phyloP scores from a whole-genome alignment of 805 yeast species.

The Yarrowia sp. region DNA sequence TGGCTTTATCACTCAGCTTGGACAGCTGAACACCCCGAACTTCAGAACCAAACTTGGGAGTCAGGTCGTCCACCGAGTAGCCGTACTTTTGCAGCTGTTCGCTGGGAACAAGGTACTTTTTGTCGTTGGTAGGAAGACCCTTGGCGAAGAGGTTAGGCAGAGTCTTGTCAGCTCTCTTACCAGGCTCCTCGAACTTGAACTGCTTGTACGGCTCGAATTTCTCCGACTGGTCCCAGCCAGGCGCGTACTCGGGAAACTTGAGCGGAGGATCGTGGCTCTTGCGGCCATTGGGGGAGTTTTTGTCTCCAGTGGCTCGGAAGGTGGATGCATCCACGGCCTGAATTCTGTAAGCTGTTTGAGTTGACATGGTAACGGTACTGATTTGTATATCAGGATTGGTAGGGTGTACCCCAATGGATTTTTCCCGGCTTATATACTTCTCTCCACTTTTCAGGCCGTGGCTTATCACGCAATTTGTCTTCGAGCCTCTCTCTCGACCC shows the following conservation, averaged over 20 bases:
- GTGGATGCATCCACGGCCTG: conserved; percentile 28
- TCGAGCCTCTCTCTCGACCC: not conserved
- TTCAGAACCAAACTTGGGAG: conserved; percentile 72
- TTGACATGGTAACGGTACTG: conserved; percentile 25
- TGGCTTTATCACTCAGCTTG: conserved; percentile 49
- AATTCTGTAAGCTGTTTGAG: conserved; percentile 26
- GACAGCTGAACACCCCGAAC: conserved; percentile 62
- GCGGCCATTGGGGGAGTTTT: not conserved
- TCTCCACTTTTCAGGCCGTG: not conserved
- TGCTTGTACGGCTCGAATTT: conserved; percentile 51
- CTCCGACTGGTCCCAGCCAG: conserved; percentile 64
- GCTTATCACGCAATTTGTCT: conserved; percentile 7
- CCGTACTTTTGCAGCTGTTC: conserved; percentile 32
- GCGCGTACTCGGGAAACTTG: conserved; percentile 56
- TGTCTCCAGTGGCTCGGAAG: conserved; percentile 26
- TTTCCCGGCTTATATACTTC: too few species aligned
- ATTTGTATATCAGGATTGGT: too few species aligned
- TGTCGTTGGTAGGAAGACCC: conserved; percentile 32
- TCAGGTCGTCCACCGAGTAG: conserved; percentile 41
- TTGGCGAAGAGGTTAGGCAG: conserved; percentile 48
- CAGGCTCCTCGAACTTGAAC: conserved; percentile 61
- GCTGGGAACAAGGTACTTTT: not conserved
- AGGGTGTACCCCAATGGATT: too few species aligned
- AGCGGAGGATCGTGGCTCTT: conserved; percentile 23
- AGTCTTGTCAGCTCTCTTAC: conserved; percentile 59